A percentile compares a stretch with the other conserved stretches of the same genome.
These are phyloP conservation scores for Diospyros lotus DNA, from an alignment of 148 eudicot genomes.

Conservation along the genomic window DNA sequence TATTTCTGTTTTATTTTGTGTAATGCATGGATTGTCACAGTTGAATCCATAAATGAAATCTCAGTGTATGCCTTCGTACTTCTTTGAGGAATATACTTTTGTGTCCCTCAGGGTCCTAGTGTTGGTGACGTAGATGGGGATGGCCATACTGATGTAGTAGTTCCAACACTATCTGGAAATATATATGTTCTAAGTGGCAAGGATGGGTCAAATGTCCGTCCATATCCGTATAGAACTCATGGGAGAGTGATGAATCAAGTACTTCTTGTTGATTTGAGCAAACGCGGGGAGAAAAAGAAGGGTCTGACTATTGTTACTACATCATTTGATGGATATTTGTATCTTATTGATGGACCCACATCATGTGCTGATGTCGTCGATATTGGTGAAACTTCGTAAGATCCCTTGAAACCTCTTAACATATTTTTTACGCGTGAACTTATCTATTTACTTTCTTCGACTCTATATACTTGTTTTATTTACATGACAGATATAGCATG, in stretches of 20 bases:
- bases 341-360: slow-evolving; percentile 94
- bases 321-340: slow-evolving; percentile 95
- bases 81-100: neutral
- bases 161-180: slow-evolving; percentile 88
- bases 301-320: slow-evolving; percentile 91
- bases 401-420: slow-evolving; percentile 9
- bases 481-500: slow-evolving; percentile 89
- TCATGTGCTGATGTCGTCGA: slow-evolving; percentile 99
- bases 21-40: neutral
- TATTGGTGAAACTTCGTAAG: slow-evolving; percentile 99
- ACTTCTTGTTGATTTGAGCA: slow-evolving; percentile 90
- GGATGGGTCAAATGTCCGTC: slow-evolving; percentile 86
- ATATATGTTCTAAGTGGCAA: slow-evolving; percentile 90
- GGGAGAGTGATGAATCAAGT: slow-evolving; percentile 97
- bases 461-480: slow-evolving; percentile 8
- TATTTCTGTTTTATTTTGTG: slow-evolving; percentile 6
- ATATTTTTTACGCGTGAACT: neutral
- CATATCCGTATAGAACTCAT: slow-evolving; percentile 94
- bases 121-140: slow-evolving; percentile 98
- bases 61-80: neutral
- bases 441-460: neutral
- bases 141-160: slow-evolving; percentile 89
- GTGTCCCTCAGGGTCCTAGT: slow-evolving; percentile 59
- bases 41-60: neutral
- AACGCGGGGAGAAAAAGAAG: slow-evolving; percentile 75